Percentiles rank a stretch among this genome's conserved stretches.
phyloP scores from a whole-genome alignment of 345 rosid genomes.

The Acer campestre region DNA sequence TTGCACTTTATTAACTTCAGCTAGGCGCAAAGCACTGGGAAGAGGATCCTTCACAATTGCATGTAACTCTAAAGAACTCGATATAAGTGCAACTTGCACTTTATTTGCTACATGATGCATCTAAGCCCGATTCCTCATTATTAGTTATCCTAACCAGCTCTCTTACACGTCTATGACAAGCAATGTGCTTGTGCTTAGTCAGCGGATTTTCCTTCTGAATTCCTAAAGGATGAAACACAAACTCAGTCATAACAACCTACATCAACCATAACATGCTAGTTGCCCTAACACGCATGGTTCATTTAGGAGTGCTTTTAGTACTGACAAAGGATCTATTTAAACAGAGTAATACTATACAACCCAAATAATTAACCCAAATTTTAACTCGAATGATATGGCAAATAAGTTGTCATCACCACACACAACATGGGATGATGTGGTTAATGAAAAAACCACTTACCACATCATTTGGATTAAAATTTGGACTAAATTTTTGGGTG shows the following conservation, averaged over 20 bases:
- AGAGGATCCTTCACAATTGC: conserved; percentile 53
- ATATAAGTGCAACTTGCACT: conserved; percentile 43
- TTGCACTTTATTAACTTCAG: conserved; percentile 28
- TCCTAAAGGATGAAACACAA: conserved; percentile 1
- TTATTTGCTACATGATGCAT: conserved; percentile 2
- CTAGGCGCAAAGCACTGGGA: conserved; percentile 39
- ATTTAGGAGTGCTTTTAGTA: not conserved
- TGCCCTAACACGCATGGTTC: not conserved
- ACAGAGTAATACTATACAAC: too few species aligned
- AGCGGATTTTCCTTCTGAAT: conserved; percentile 9
- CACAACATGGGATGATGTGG: too few species aligned
- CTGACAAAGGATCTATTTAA: not conserved
- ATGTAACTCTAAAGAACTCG: conserved; percentile 44
- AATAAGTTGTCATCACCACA: too few species aligned
- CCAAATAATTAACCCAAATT: too few species aligned
- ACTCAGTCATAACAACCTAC: not conserved
- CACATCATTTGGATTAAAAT: too few species aligned
- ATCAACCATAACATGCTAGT: not conserved
- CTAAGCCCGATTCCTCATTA: conserved; percentile 19
- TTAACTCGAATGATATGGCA: too few species aligned
- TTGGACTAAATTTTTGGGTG: too few species aligned
- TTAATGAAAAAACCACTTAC: too few species aligned
- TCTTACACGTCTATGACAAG: conserved; percentile 7
- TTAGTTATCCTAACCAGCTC: conserved; percentile 26
- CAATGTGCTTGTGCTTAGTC: conserved; percentile 20